Evolutionary conservation across 768 basidiomycete genomes (phyloP), one percentile per base, ranked within the genome.

Genomic region (Auriscalpium orientale): DNA sequence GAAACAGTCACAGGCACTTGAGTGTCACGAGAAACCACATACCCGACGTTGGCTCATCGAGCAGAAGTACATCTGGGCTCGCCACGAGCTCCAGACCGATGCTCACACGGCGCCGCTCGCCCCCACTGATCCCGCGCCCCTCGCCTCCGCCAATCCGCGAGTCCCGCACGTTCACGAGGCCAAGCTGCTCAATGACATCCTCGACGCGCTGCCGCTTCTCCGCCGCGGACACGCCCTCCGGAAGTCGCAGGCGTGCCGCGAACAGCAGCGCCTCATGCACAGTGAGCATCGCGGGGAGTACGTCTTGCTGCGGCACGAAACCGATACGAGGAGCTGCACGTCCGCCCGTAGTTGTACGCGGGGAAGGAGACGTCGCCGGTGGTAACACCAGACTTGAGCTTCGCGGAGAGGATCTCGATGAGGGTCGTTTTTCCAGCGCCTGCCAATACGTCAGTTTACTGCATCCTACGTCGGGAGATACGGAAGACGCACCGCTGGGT

Each of bases 401-500:
- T 94, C 2, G 87, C 85, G 0, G 93, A 90, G 10, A 98, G 79
- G 38, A 97, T 82, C 65, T 98, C 95, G 16, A 97, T 85, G 38
- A 98, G 75, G 0, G 94, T 93, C 0, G 90, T 91, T 70, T 95
- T 95, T 45, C 93, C 93, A 16, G 92, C 91, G 54, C 86, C 84
- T 83, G 20, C 15, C 8, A 8, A 47, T 28, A 46, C 40, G 9
- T 16, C 5, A 49, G 21, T 4, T 33, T 33, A 13, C 34, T 34
- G 37, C 28, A 28, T 28, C 35, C 33, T 21, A 48, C 34, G 4
- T 3, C 2, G 6, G 21, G 18, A 35, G 37, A 34, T 21, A 45
- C 15, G 48, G 53, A 45, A 7, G 16, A 71, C 71, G 59, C 64
- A 76, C 93, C 94, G 62, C 88, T 90, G 0, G 95, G 93, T 0